Evolutionary conservation across 148 eudicot species (phyloP).

Genomic region (Fagopyrum tataricum): DNA sequence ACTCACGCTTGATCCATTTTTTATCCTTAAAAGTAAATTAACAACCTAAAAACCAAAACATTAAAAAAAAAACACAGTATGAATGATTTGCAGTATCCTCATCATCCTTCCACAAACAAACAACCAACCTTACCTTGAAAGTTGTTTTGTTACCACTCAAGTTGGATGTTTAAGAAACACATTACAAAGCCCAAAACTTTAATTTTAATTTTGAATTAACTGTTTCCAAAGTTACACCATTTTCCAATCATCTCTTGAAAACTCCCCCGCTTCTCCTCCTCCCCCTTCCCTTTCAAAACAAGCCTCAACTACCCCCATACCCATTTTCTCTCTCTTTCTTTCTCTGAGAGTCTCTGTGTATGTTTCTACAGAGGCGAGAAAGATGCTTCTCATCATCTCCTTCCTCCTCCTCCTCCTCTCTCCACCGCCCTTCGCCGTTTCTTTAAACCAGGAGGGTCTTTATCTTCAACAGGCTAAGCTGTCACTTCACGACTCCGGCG

Average conservation of each 20-base stretch:
- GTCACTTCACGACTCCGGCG: constrained; percentile 43
- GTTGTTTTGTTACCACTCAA: neutral
- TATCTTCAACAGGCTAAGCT: constrained; percentile 31
- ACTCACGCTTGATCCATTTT: neutral
- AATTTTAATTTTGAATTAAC: neutral
- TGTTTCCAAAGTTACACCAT: neutral
- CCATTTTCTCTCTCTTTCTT: no score
- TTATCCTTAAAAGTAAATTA: neutral
- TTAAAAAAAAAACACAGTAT: neutral
- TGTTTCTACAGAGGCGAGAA: neutral
- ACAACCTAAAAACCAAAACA: neutral
- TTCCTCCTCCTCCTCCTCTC: constrained; percentile 20
- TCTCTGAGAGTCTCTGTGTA: neutral
- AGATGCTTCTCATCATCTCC: constrained; percentile 18
- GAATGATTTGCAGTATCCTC: neutral
- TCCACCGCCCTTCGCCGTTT: constrained; percentile 13
- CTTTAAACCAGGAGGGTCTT: constrained; percentile 47
- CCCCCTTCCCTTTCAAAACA: neutral
- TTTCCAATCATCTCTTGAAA: neutral
- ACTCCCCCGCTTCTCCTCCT: neutral
- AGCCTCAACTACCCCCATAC: neutral
- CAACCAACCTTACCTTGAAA: neutral
- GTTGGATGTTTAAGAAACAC: neutral
- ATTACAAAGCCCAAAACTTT: no score
- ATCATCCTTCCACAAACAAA: constrained; percentile 1